These are phyloP conservation scores for Apophysomyces sp. DNA, from an alignment of 371 early-diverging fungal species.

Conservation along the genomic window DNA sequence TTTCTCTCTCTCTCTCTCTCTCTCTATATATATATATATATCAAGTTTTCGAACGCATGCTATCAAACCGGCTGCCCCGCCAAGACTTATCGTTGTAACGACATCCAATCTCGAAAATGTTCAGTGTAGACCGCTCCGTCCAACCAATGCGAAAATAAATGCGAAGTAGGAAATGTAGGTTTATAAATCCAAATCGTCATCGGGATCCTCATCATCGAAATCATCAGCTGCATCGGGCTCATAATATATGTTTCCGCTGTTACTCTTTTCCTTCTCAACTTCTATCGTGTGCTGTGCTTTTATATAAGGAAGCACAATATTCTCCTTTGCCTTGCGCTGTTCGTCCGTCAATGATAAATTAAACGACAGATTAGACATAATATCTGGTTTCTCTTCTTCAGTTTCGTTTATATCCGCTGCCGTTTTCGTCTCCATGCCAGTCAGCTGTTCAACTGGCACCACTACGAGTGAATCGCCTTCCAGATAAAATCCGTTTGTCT, in stretches of 20 bases:
- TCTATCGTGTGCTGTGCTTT: constrained; percentile 62
- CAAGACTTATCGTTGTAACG: no score
- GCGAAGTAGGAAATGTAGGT: no score
- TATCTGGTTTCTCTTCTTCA: constrained; percentile 20
- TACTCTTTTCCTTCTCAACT: constrained; percentile 40
- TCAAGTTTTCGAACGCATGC: no score
- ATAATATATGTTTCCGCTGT: constrained; percentile 26
- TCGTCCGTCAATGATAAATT: constrained; percentile 83
- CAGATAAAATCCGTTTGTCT: constrained; percentile 27
- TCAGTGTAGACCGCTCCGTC: no score
- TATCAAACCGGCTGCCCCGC: no score
- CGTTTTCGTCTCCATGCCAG: constrained; percentile 4
- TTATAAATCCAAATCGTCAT: constrained; percentile 14
- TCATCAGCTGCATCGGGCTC: constrained; percentile 31
- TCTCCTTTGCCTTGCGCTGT: constrained; percentile 75
- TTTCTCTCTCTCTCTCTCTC: no score
- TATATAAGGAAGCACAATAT: constrained; percentile 77
- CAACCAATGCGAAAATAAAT: no score
- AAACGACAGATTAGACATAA: constrained; percentile 72
- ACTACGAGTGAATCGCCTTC: constrained; percentile 10
- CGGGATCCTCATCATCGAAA: constrained; percentile 27
- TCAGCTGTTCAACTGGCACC: constrained; percentile 20
- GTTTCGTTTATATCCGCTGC: not conserved
- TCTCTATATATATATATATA: no score
- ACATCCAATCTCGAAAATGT: no score